A percentile compares a stretch with the other conserved stretches of the same genome.
These are phyloP conservation scores for Vitis riparia DNA, from an alignment of 164 flowering plant genomes.

Conservation along the genomic window DNA sequence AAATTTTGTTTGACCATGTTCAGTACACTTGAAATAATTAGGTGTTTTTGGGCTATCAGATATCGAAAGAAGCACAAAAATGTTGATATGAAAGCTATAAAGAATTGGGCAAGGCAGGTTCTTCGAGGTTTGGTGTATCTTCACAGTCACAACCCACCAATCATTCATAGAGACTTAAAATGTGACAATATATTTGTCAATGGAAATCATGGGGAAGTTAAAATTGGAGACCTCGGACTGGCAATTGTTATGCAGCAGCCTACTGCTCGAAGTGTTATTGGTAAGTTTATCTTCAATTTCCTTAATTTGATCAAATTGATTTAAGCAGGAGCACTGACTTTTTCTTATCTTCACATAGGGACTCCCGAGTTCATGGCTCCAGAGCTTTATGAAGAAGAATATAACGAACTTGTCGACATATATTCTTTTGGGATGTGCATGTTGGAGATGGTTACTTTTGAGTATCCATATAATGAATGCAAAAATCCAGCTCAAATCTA, in stretches of 20 bases:
- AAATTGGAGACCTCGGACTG: conserved; percentile 63
- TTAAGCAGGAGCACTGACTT: not conserved
- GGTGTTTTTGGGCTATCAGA: conserved; percentile 14
- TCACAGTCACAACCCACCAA: conserved; percentile 47
- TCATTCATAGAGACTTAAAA: conserved; percentile 55
- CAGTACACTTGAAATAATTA: not conserved
- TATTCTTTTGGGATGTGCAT: conserved; percentile 67
- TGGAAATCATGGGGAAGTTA: conserved; percentile 47
- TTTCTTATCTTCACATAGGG: conserved; percentile 23
- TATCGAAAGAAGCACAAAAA: conserved; percentile 41
- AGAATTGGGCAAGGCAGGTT: conserved; percentile 60
- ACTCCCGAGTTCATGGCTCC: conserved; percentile 70
- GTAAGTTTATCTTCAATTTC: conserved; percentile 13
- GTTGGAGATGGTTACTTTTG: conserved; percentile 49
- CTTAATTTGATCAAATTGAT: not conserved
- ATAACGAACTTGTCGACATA: conserved; percentile 50
- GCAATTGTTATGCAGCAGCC: conserved; percentile 45
- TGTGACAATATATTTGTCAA: conserved; percentile 58
- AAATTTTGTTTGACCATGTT: not conserved
- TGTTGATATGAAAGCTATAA: conserved; percentile 48
- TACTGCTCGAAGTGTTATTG: conserved; percentile 42
- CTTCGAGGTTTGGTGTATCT: conserved; percentile 49
- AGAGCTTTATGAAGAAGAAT: conserved; percentile 56
- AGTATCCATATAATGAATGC: conserved; percentile 58
- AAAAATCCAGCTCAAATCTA: conserved; percentile 52